phyloP scores from a whole-genome alignment of 768 basidiomycete species.

The Boletus reticuloceps region DNA sequence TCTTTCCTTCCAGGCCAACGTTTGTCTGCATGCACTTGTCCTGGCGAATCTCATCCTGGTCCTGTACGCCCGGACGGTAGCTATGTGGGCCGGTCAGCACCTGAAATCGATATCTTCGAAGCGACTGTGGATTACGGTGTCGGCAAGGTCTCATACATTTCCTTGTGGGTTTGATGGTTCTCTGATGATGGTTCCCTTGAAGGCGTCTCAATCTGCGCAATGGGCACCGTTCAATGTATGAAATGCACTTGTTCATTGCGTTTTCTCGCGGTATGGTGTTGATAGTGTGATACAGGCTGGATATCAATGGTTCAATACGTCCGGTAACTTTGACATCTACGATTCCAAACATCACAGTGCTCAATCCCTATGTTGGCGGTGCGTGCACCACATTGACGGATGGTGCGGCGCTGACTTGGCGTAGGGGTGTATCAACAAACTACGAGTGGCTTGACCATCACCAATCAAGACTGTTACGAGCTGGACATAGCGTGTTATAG shows the following conservation, averaged over 20 bases:
- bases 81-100: conserved; percentile 52
- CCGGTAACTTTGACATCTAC: conserved; percentile 34
- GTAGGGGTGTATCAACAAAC: conserved; percentile 40
- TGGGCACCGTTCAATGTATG: conserved; percentile 38
- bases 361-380: conserved; percentile 47
- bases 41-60: conserved; percentile 56
- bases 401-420: conserved; percentile 1
- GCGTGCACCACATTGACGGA: conserved; percentile 1
- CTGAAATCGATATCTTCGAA: conserved; percentile 62
- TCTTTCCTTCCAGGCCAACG: conserved; percentile 58
- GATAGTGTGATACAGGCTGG: conserved; percentile 32
- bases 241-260: neutral
- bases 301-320: conserved; percentile 41
- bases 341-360: conserved; percentile 35
- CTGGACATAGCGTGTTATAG: conserved; percentile 40
- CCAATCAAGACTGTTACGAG: conserved; percentile 47
- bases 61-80: conserved; percentile 46
- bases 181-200: conserved; percentile 10
- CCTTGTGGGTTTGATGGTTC: neutral
- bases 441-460: conserved; percentile 33
- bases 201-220: conserved; percentile 57
- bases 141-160: conserved; percentile 33
- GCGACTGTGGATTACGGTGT: conserved; percentile 35
- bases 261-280: neutral
- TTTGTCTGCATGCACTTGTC: conserved; percentile 57